Evolutionary conservation across 352 stramenopile species (phyloP).

Genomic region (Phytopythium delawarense): DNA sequence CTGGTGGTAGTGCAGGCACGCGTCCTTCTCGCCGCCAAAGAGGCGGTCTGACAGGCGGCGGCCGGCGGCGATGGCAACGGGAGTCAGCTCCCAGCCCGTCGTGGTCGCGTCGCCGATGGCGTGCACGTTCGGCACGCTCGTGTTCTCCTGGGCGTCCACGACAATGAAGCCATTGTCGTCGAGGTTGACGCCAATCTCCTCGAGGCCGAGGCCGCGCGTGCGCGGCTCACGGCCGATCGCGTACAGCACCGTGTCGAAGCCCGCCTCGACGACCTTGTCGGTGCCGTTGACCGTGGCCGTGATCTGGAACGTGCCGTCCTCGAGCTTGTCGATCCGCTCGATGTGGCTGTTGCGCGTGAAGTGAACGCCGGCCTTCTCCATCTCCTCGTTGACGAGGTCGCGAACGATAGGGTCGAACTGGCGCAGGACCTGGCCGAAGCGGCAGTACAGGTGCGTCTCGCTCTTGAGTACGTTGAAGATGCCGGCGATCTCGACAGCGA

Average conservation of each 20-base stretch:
- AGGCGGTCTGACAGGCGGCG: conserved; percentile 89
- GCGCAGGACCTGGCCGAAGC: conserved; percentile 82
- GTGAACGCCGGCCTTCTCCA: conserved; percentile 63
- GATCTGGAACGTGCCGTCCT: conserved; percentile 81
- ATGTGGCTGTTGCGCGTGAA: conserved; percentile 56
- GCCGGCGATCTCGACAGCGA: conserved; percentile 95
- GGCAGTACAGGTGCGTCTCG: conserved; percentile 90
- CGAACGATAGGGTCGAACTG: conserved; percentile 89
- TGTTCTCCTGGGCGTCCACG: conserved; percentile 91
- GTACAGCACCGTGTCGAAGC: conserved; percentile 58
- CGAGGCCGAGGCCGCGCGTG: conserved; percentile 82
- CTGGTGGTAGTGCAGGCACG: conserved; percentile 88
- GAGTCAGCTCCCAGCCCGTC: conserved; percentile 84
- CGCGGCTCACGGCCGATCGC: conserved; percentile 86
- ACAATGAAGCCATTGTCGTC: conserved; percentile 78
- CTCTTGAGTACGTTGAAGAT: conserved; percentile 93
- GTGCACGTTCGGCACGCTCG: conserved; percentile 82
- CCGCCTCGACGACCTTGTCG: conserved; percentile 26
- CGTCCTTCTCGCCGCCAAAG: conserved; percentile 80
- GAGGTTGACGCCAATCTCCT: conserved; percentile 75
- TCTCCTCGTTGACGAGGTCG: conserved; percentile 70
- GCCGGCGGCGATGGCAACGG: conserved; percentile 86
- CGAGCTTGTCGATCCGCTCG: conserved; percentile 77
- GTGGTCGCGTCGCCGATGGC: conserved; percentile 92
- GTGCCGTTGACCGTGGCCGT: conserved; percentile 51